A percentile compares a stretch with the other conserved stretches of the same genome.
Conservation (phyloP, 768 basidiomycete genomes). For the Xerocomellus dryophilus region DNA sequence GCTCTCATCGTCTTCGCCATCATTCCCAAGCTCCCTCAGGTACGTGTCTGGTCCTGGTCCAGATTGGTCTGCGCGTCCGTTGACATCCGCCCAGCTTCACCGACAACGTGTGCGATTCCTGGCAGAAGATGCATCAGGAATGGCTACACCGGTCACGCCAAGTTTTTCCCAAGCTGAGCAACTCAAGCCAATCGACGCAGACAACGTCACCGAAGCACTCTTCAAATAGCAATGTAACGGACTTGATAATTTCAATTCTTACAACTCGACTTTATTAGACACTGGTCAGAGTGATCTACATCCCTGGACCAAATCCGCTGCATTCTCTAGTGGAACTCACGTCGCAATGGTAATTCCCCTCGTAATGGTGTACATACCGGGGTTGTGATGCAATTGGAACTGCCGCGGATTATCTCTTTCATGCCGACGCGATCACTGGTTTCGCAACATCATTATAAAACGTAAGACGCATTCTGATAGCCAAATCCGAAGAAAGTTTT, state of each 20-base stretch:
- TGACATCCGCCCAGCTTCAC: constrained; percentile 55
- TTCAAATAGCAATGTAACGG: constrained; percentile 33
- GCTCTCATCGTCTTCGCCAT: constrained; percentile 75
- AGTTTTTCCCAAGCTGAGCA: constrained; percentile 54
- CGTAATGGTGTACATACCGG: constrained; percentile 35
- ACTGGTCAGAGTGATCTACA: constrained; percentile 11
- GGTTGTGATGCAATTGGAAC: constrained; percentile 26
- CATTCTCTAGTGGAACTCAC: constrained; percentile 17
- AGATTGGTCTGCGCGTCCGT: constrained; percentile 8
- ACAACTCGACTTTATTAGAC: constrained; percentile 20
- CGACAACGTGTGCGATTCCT: constrained; percentile 80
- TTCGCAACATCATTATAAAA: constrained; percentile 21
- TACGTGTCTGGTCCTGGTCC: constrained; percentile 34
- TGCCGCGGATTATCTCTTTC: constrained; percentile 11
- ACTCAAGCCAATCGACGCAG: constrained; percentile 25
- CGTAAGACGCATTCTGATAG: constrained; percentile 28
- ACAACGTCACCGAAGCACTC: constrained; percentile 47
- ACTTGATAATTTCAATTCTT: constrained; percentile 10
- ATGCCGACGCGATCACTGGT: constrained; percentile 2
- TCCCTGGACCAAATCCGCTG: constrained; percentile 10
- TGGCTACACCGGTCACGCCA: constrained; percentile 63
- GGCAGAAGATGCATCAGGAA: constrained; percentile 59
- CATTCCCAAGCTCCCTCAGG: constrained; percentile 94
- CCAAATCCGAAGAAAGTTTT: not conserved
- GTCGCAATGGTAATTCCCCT: constrained; percentile 27